Evolutionary conservation across 257 asterid genomes (phyloP).

Genomic region (Nicotiana knightiana): DNA sequence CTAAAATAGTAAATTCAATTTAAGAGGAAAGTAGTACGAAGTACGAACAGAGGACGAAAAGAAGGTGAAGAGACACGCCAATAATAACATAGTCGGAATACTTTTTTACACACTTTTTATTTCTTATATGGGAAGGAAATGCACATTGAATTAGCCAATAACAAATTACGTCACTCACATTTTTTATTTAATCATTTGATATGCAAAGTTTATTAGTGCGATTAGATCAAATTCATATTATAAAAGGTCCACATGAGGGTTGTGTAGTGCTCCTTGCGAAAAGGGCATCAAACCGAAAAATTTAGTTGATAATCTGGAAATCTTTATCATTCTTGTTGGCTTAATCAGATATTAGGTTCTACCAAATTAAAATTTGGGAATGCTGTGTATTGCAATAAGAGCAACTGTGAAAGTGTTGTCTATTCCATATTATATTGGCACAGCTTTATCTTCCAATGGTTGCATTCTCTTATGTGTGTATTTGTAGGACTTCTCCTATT

Average conservation of each 20-base stretch:
- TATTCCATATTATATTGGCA: background rate
- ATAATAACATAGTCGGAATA: background rate
- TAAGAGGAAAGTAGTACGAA: background rate
- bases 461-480: background rate
- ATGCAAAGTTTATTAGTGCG: background rate
- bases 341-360: background rate
- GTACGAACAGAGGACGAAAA: background rate
- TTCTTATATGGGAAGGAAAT: conserved; percentile 8
- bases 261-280: background rate
- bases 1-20: background rate
- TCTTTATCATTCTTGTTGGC: background rate
- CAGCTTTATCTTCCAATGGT: background rate
- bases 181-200: background rate
- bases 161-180: background rate
- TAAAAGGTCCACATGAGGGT: no score
- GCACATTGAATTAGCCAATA: background rate
- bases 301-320: background rate
- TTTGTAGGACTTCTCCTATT: background rate
- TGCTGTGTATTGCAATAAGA: background rate
- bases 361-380: background rate
- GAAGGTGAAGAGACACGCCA: background rate
- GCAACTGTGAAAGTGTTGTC: background rate
- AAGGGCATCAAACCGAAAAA: no score
- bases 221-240: background rate
- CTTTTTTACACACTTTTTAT: background rate